Base-by-base conservation (phyloP, 768 basidiomycete genomes). In the Zangia roseola region DNA sequence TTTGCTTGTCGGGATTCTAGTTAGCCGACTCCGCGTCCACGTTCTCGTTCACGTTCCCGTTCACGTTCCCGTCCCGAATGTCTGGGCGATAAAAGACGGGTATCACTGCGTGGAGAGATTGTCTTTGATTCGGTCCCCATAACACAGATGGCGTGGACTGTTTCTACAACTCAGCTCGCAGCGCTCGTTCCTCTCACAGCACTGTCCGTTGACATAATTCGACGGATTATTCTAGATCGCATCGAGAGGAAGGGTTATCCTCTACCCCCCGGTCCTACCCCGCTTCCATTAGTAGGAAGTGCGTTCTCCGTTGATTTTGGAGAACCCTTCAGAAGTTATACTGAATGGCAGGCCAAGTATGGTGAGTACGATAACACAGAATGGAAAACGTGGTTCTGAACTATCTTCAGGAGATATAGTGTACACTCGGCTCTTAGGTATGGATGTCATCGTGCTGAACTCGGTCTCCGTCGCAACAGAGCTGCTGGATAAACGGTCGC, bases 361-460 rank as follows among this genome's bases (percentile, higher is more conserved):
- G 61, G 62, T 64, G 21, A 42, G 56, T 42, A 16, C 6, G 0
- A 3, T 34, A 2, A 2, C 16, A 19, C 3, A 6, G 24, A 9
- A 5, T n/a, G 20, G 39, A 28, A 19, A 14, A 7, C 30, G 20
- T 17, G 10, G 40, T 20, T 26, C 39, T 54, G 17, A 31, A 55
- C 7, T 13, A 25, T 14, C 36, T 10, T 1, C 23, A 76, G 74
- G 77, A 10, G 64, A 74, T 7, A 58, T 83, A 13, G 71, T 83
- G 35, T 76, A 76, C 13, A 73, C 77, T 50, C 70, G 70, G 23
- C 63, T 77, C n/a, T 73, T 77, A 55, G 78, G 74, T 46, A 68
- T 69, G 35, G 67, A 64, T 14, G 68, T 74, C 16, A 62, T 82
- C 23, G 59, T 82, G 44, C 56, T 82, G 30, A 82, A 77, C 56